Conservation (phyloP, 129 eudicot species). For the Dittrichia graveolens region DNA sequence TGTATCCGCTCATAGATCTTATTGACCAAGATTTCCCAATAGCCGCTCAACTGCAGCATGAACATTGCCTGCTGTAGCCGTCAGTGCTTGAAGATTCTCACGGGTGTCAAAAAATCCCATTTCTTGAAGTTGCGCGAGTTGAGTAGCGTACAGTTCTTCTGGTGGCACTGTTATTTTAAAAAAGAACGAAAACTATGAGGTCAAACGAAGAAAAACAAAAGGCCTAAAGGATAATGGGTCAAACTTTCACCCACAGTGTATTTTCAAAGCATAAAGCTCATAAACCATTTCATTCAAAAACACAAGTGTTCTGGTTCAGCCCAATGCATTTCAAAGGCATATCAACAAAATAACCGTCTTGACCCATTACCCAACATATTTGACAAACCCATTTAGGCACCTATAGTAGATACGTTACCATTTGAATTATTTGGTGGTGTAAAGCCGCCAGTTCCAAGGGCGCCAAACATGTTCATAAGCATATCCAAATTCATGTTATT, state of each 20-base stretch:
- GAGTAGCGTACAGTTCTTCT: constrained; percentile 80
- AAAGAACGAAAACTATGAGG: not conserved
- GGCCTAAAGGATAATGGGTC: not conserved
- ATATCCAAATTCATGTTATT: constrained; percentile 55
- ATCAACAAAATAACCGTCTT: not conserved
- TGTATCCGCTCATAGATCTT: constrained; percentile 22
- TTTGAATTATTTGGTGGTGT: constrained; percentile 46
- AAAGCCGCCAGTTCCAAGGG: constrained; percentile 65
- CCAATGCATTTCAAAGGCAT: too few relatives aligned
- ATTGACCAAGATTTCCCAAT: constrained; percentile 67
- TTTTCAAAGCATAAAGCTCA: too few relatives aligned
- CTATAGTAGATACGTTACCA: constrained; percentile 34
- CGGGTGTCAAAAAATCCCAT: constrained; percentile 82
- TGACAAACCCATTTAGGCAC: constrained; percentile 3
- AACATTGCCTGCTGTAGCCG: constrained; percentile 76
- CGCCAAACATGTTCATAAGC: constrained; percentile 86
- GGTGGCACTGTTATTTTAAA: constrained; percentile 55
- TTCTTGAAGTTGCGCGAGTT: constrained; percentile 73
- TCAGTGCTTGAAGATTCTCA: constrained; percentile 73
- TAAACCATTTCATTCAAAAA: too few relatives aligned
- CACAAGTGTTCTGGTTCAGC: not conserved
- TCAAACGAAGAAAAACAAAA: constrained; percentile 2
- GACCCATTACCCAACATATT: not conserved
- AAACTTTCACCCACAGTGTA: too few relatives aligned
- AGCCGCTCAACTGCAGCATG: constrained; percentile 84